Evolutionary conservation across 164 flowering plant species (phyloP), one percentile per base, ranked within the genome.

Genomic region (Buxus sempervirens): DNA sequence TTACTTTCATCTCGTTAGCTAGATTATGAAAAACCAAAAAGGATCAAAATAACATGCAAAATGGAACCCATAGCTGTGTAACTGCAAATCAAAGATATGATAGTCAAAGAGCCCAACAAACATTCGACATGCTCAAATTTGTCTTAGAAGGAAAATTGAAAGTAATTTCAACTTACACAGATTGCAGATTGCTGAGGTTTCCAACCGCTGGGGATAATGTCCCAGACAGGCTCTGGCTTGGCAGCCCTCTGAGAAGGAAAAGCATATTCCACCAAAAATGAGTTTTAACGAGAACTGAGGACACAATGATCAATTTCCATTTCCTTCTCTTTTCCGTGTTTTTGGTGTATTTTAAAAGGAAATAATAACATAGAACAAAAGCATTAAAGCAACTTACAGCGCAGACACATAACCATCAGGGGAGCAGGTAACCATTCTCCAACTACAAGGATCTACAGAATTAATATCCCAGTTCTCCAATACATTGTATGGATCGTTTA

Each of bases 401-500:
- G 84, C 79, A 67, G 90, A 87, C 51, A 96, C 99, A 78, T 73
- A 86, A 70, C 96, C 96, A 69, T 92, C 96, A 0, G 73, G 5
- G 12, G 93, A 55, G 75, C 99, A 95, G 57, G 98, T 88, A 72
- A 96, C 80, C 96, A 88, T 92, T 79, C 95, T 93, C 99, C 99
- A 96, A 73, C 97, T 82, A 81, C 98, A 96, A 72, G 99, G 99
- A 83, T 96, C 99, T 1, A 95, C 99, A 27, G 99, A 89, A 75
- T 79, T 88, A 25, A 77, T 79, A 74, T 95, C 98, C 99, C 99
- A 96, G 60, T 79, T 82, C 79, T 89, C 98, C 88, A 96, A 69
- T 60, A 87, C 97, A 83, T 88, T 88, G 65, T 87, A 78, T 38
- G 96, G 97, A 70, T 96, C 99, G 56, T 67, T 65, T 28, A 96